These are phyloP conservation scores for Stephania japonica DNA, from an alignment of 164 flowering plant species.

Conservation along the genomic window DNA sequence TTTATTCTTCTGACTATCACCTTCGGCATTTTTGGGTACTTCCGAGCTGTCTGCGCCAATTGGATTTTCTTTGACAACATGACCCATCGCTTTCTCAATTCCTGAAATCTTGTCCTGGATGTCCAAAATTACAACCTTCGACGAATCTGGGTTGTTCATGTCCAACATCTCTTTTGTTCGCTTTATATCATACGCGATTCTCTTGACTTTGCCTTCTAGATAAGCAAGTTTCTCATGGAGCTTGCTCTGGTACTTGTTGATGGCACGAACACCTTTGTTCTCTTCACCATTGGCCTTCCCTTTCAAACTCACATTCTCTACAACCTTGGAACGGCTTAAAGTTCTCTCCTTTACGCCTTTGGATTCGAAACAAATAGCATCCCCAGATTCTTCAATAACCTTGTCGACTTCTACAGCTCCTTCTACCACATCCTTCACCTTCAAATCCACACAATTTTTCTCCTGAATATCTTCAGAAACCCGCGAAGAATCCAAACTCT, in stretches of 20 bases:
- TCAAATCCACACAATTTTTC: conserved; percentile 7
- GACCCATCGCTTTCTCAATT: conserved; percentile 76
- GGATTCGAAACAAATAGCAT: not conserved
- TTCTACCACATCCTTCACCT: conserved; percentile 10
- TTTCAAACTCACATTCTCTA: conserved; percentile 13
- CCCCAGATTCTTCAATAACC: conserved; percentile 4
- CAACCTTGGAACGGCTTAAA: conserved; percentile 9
- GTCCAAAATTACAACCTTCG: conserved; percentile 69
- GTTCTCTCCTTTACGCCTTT: conserved; percentile 17
- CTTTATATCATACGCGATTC: conserved; percentile 89
- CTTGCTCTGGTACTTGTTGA: conserved; percentile 55
- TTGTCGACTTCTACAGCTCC: conserved; percentile 12
- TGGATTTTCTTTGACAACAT: conserved; percentile 34
- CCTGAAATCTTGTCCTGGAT: conserved; percentile 90
- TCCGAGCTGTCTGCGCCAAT: conserved; percentile 16
- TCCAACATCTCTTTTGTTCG: conserved; percentile 87
- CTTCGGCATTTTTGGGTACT: conserved; percentile 12
- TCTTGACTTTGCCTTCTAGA: conserved; percentile 85
- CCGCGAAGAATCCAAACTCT: not conserved
- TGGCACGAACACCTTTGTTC: conserved; percentile 9
- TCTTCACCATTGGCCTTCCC: conserved; percentile 30
- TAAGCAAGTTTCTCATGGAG: conserved; percentile 90
- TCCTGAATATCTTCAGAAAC: conserved; percentile 12
- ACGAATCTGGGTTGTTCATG: conserved; percentile 65
- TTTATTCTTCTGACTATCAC: conserved; percentile 10